Evolutionary conservation across 2,329 filamentous ascomycete species (phyloP).

Genomic region (Aspergillus felis): DNA sequence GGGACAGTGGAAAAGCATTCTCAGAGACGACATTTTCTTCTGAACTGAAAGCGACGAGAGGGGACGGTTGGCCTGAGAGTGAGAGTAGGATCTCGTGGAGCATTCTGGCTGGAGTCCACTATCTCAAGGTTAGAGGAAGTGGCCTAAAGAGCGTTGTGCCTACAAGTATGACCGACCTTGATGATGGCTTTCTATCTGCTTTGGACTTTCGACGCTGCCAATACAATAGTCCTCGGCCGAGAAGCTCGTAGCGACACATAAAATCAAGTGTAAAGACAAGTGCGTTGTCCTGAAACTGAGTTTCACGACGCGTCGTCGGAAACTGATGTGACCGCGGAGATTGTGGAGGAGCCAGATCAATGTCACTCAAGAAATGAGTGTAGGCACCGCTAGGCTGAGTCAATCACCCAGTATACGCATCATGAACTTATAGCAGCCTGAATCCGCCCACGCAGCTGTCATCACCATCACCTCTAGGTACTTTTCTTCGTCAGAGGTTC

Average conservation of each 20-base stretch:
- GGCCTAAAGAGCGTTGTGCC: not conserved
- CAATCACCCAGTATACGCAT: not conserved
- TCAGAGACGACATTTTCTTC: conserved; percentile 49
- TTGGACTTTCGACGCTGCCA: conserved; percentile 34
- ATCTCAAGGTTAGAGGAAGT: not conserved
- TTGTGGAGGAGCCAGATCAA: not conserved
- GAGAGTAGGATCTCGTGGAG: conserved; percentile 98
- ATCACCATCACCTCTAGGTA: not conserved
- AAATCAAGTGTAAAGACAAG: conserved; percentile 9
- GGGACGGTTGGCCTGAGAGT: conserved; percentile 88
- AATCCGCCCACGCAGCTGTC: not conserved
- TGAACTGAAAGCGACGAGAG: conserved; percentile 64
- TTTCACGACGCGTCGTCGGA: conserved; percentile 12
- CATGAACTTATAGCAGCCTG: not conserved
- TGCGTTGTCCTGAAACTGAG: conserved; percentile 1
- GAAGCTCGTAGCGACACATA: conserved; percentile 47
- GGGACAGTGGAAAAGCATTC: conserved; percentile 55
- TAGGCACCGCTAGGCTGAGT: not conserved
- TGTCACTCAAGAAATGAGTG: not conserved
- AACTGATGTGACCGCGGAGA: conserved; percentile 1
- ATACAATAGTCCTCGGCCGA: conserved; percentile 41
- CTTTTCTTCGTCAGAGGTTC: not conserved
- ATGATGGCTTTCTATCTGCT: conserved; percentile 20
- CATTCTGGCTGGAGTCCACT: conserved; percentile 55
- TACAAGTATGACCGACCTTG: conserved; percentile 20